phyloP scores from a whole-genome alignment of 2,329 filamentous ascomycete species.

The Colletotrichum salicis region DNA sequence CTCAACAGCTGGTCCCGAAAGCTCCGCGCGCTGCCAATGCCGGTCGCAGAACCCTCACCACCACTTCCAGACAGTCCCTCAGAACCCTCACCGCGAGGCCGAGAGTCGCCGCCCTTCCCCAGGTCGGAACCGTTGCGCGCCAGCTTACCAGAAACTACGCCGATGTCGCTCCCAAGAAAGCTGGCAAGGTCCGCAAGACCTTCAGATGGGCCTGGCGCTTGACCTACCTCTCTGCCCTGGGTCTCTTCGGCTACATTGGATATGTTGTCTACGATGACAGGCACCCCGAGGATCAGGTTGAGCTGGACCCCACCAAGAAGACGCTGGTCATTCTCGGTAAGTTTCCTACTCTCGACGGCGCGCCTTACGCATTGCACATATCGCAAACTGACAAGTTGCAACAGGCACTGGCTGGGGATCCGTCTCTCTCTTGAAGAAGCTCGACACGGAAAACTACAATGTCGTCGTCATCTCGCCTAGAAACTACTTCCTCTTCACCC shows the following conservation, averaged over 20 bases:
- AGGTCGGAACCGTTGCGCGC: conserved; percentile 45
- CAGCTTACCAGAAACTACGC: conserved; percentile 61
- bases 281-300: conserved; percentile 81
- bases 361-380: neutral
- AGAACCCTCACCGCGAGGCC: conserved; percentile 30
- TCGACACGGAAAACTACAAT: conserved; percentile 99
- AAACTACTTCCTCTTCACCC: conserved; percentile 99
- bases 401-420: conserved; percentile 95
- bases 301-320: conserved; percentile 91
- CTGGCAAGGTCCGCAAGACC: conserved; percentile 71
- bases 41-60: conserved; percentile 48
- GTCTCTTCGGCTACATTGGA: conserved; percentile 74
- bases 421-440: conserved; percentile 96
- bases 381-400: conserved; percentile 31
- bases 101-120: conserved; percentile 20
- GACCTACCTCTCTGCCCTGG: conserved; percentile 80
- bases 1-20: conserved; percentile 40
- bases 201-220: conserved; percentile 86
- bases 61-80: conserved; percentile 40
- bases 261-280: conserved; percentile 87
- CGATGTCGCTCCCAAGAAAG: conserved; percentile 60
- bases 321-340: conserved; percentile 94
- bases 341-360: neutral
- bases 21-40: conserved; percentile 39
- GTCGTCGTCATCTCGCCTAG: conserved; percentile 96